Evolutionary conservation across 2,329 filamentous ascomycete species (phyloP).

Genomic region (Fusarium duplospermum): DNA sequence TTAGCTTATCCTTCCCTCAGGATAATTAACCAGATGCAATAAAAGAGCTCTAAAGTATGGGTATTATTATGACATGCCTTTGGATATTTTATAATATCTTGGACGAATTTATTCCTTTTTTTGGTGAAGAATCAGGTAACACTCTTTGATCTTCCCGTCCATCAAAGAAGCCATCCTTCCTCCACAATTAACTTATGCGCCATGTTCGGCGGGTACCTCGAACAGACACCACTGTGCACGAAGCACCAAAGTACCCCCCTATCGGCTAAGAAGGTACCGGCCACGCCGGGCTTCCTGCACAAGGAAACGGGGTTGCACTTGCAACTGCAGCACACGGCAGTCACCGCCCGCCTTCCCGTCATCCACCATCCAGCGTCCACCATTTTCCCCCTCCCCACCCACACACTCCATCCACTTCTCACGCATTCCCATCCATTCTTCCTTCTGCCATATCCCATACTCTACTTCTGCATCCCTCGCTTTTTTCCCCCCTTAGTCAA

Average conservation of each 20-base stretch:
- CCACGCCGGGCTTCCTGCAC: background rate
- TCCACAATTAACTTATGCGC: slow-evolving; percentile 12
- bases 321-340: slow-evolving; percentile 25
- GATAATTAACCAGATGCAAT: background rate
- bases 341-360: slow-evolving; percentile 13
- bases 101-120: background rate
- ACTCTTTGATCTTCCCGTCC: background rate
- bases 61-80: background rate
- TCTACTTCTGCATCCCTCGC: slow-evolving; percentile 36
- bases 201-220: slow-evolving; percentile 19
- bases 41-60: background rate
- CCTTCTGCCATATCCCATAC: slow-evolving; percentile 30
- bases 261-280: background rate
- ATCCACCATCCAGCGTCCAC: slow-evolving; percentile 12
- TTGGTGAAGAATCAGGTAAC: background rate
- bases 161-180: background rate
- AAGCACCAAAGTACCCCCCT: slow-evolving; percentile 1
- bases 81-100: background rate
- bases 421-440: slow-evolving; percentile 39
- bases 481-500: slow-evolving; percentile 13
- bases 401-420: slow-evolving; percentile 33
- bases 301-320: slow-evolving; percentile 11
- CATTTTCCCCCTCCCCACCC: slow-evolving; percentile 23
- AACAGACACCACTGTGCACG: background rate
- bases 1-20: background rate